These are phyloP conservation scores for Populus tomentosa DNA, from an alignment of 441 rosid genomes.

Conservation along the genomic window DNA sequence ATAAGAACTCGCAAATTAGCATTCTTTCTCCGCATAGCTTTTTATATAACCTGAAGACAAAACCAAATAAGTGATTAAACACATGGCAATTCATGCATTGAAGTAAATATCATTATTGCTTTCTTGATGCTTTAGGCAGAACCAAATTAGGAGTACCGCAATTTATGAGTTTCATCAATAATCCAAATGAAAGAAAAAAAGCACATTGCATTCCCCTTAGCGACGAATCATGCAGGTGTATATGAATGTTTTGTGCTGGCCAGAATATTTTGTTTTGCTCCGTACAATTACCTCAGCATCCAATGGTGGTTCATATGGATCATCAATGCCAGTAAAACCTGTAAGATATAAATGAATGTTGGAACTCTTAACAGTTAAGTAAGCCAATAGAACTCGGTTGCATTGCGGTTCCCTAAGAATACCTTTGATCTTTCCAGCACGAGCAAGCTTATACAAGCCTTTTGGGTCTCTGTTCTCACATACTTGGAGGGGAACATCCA, in stretches of 20 bases:
- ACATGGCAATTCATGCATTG: neutral
- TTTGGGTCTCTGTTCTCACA: constrained; percentile 88
- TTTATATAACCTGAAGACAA: neutral
- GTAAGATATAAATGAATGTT: constrained; percentile 6
- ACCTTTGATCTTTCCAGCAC: constrained; percentile 92
- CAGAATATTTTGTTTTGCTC: neutral
- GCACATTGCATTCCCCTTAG: neutral
- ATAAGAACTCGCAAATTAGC: neutral
- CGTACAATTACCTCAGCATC: constrained; percentile 58
- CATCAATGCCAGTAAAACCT: constrained; percentile 96
- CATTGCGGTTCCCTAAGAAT: neutral
- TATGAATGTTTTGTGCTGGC: too few relatives aligned
- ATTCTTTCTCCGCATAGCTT: neutral
- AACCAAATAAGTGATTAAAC: neutral
- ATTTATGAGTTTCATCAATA: neutral
- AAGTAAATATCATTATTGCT: neutral
- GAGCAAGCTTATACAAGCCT: constrained; percentile 88
- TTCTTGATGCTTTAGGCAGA: neutral
- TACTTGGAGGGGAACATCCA: constrained; percentile 75
- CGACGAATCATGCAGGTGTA: neutral
- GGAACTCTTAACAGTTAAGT: neutral
- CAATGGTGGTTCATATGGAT: constrained; percentile 78
- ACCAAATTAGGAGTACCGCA: neutral
- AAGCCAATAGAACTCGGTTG: neutral
- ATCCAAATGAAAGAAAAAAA: neutral